phyloP scores from a whole-genome alignment of 768 basidiomycete genomes.

The Agaricus sinodeliciosus region DNA sequence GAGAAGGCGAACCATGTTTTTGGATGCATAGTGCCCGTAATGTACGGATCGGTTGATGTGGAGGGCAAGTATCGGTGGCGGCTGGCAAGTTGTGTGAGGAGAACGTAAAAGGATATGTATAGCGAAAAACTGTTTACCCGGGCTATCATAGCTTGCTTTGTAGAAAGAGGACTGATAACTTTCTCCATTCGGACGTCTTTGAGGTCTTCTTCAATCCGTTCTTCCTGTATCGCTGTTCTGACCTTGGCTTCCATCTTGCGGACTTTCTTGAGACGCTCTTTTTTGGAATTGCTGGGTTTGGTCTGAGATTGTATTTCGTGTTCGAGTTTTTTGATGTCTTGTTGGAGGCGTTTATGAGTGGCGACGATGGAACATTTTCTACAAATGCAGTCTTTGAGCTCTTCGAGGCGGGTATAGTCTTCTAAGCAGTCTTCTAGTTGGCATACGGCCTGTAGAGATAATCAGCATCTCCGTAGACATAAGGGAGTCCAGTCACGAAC shows the following conservation, averaged over 20 bases:
- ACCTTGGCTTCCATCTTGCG: conserved; percentile 58
- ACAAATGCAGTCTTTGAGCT: conserved; percentile 89
- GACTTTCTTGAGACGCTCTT: conserved; percentile 68
- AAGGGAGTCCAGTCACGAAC: conserved; percentile 34
- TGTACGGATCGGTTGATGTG: conserved; percentile 92
- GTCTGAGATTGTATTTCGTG: conserved; percentile 29
- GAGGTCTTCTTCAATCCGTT: conserved; percentile 77
- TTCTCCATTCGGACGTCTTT: conserved; percentile 77
- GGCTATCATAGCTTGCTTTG: conserved; percentile 90
- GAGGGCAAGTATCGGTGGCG: conserved; percentile 79
- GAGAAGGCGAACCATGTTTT: conserved; percentile 74
- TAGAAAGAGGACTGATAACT: conserved; percentile 66
- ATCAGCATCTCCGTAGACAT: not conserved
- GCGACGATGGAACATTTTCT: conserved; percentile 83
- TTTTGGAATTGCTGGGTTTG: conserved; percentile 61
- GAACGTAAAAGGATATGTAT: conserved; percentile 10
- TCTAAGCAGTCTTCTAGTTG: conserved; percentile 76
- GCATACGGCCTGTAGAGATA: conserved; percentile 45
- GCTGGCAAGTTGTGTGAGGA: conserved; percentile 33
- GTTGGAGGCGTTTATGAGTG: conserved; percentile 58
- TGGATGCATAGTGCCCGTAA: conserved; percentile 66
- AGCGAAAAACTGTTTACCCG: conserved; percentile 44
- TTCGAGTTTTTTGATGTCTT: conserved; percentile 57
- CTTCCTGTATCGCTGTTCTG: conserved; percentile 58
- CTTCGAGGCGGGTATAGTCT: conserved; percentile 85